Conservation (phyloP, 805 yeast species). For the Phaffomyces opuntiae region DNA sequence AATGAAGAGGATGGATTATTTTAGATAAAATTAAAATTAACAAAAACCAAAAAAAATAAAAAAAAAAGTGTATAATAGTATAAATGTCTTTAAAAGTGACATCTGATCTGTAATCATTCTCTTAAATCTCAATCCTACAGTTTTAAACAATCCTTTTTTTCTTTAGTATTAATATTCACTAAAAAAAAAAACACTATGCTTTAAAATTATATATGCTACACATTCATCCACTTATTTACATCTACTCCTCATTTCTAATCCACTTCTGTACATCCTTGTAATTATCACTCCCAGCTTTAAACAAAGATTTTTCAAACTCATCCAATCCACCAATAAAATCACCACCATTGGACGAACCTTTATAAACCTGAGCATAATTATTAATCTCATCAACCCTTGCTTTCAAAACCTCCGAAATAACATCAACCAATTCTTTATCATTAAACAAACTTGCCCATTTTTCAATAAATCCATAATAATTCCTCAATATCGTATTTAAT, state of each 20-base stretch:
- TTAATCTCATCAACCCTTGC: slow-evolving; percentile 65
- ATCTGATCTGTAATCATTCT: no score
- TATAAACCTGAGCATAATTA: slow-evolving; percentile 46
- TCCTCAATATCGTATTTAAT: slow-evolving; percentile 54
- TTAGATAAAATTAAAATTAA: not conserved
- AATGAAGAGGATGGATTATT: slow-evolving; percentile 17
- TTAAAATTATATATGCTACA: no score
- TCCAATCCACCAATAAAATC: slow-evolving; percentile 39
- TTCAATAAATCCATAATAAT: slow-evolving; percentile 63
- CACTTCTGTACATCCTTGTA: slow-evolving; percentile 37
- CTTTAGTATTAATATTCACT: no score
- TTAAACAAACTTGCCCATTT: slow-evolving; percentile 73
- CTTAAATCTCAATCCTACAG: no score
- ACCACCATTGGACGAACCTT: slow-evolving; percentile 10
- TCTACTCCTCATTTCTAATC: slow-evolving; percentile 24
- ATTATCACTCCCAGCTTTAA: slow-evolving; percentile 45
- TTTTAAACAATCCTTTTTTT: no score
- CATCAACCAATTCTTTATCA: slow-evolving; percentile 54
- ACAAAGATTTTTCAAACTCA: slow-evolving; percentile 62
- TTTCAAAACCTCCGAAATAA: slow-evolving; percentile 44
- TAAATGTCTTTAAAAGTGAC: not conserved
- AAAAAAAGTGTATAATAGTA: not conserved
- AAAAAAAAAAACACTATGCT: no score
- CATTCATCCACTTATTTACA: not conserved
- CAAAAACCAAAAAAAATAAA: no score